Conservation (phyloP, 2,329 filamentous ascomycete genomes). For the Pyricularia sp. region DNA sequence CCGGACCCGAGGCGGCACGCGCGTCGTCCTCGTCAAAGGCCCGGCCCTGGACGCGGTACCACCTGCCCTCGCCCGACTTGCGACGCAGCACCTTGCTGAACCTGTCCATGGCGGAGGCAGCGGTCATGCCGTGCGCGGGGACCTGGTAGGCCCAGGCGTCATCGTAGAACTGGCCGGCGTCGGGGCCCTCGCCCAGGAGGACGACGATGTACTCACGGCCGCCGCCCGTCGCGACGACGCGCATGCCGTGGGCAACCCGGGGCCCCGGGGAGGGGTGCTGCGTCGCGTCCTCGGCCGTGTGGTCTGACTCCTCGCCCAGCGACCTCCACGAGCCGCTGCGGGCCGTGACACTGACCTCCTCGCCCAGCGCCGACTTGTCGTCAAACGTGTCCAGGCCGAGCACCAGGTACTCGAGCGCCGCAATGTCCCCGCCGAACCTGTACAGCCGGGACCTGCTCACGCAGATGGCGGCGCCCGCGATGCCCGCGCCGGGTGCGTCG, state of each 20-base stretch:
- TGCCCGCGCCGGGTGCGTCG: slow-evolving; percentile 54
- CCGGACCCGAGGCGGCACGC: slow-evolving; percentile 34
- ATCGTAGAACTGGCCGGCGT: slow-evolving; percentile 43
- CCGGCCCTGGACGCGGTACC: slow-evolving; percentile 37
- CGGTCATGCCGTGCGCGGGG: slow-evolving; percentile 42
- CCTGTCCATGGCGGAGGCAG: slow-evolving; percentile 47
- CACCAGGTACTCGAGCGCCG: slow-evolving; percentile 56
- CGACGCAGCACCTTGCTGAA: slow-evolving; percentile 41
- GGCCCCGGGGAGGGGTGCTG: slow-evolving; percentile 35
- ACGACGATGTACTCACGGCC: slow-evolving; percentile 54
- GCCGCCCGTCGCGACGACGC: slow-evolving; percentile 47
- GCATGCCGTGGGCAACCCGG: slow-evolving; percentile 43
- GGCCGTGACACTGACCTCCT: slow-evolving; percentile 40
- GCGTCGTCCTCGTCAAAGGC: slow-evolving; percentile 44
- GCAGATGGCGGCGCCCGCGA: slow-evolving; percentile 60
- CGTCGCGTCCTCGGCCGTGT: slow-evolving; percentile 16
- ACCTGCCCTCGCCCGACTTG: slow-evolving; percentile 48
- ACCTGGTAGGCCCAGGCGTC: slow-evolving; percentile 59
- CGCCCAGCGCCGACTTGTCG: slow-evolving; percentile 32
- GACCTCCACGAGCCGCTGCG: slow-evolving; percentile 45
- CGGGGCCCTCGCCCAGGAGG: slow-evolving; percentile 51
- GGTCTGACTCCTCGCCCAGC: slow-evolving; percentile 17
- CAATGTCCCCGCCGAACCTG: slow-evolving; percentile 75
- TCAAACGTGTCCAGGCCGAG: slow-evolving; percentile 47
- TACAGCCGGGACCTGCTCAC: slow-evolving; percentile 57